Evolutionary conservation across 768 basidiomycete genomes (phyloP), one percentile per base, ranked within the genome.

Genomic region (Mycena chlorophos): DNA sequence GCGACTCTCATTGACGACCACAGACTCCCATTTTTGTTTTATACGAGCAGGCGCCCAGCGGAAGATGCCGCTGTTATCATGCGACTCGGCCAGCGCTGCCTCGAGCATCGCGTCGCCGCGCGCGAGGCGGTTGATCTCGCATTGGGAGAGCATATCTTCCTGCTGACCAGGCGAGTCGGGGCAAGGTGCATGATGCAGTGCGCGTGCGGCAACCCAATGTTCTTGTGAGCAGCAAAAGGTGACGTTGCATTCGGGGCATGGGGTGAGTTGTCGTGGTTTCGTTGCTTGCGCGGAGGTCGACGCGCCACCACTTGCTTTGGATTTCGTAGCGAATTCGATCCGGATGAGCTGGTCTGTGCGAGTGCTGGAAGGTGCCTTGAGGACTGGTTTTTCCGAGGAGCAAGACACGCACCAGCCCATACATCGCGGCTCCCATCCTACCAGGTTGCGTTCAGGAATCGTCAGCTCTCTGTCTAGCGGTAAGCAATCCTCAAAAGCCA

Each of bases 11-110:
- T n/a, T 46, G 23, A 57, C 60, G 20, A 58, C 56, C 37, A 75
- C 28, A 1, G 71, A 69, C 14, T 29, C 38, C 71, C 71, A 75
- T 0, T 47, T 17, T 0, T 53, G 2, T 51, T 65, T 54, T 6
- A 66, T 58, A 8, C 71, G 65, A 22, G 69, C 66, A 2, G 74
- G 71, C 3, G 67, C 69, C 71, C 71, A 75, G 17, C 42, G 40
- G 51, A 69, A 66, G 22, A 55, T 46, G 2, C 63, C 67, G 8
- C 46, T 40, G 5, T 19, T 16, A 28, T 50, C 27, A 28, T 51
- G 43, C 31, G 29, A 14, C 3, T 14, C 54, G 26, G 53, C 49
- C 39, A 58, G 50, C 6, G 28, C 38, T 0, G 25, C 26, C 17
- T 28, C 46, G 37, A 67, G 60, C n/a, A 19, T 43, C 23, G 63